A percentile compares a stretch with the other conserved stretches of the same genome.
Conservation (phyloP, 2,329 filamentous ascomycete genomes). For the Triangularia verruculosa region DNA sequence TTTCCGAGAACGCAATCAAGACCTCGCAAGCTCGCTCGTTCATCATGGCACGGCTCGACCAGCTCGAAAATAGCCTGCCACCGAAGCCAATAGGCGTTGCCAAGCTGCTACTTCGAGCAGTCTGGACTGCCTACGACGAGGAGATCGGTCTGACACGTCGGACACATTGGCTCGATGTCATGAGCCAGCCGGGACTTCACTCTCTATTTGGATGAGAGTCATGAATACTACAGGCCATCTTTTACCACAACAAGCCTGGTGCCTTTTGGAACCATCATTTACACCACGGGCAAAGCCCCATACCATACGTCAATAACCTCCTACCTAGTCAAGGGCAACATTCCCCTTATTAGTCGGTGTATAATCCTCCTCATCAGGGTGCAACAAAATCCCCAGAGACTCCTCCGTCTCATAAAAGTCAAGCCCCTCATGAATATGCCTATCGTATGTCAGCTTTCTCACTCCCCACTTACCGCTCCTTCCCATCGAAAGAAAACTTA, state of each 20-base stretch:
- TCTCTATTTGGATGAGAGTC: slow-evolving; percentile 29
- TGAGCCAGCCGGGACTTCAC: slow-evolving; percentile 32
- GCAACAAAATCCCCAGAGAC: slow-evolving; percentile 36
- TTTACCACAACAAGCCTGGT: not conserved
- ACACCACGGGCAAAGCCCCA: not conserved
- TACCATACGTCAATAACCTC: not conserved
- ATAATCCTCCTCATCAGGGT: slow-evolving; percentile 29
- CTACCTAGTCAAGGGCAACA: slow-evolving; percentile 22
- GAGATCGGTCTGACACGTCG: slow-evolving; percentile 34
- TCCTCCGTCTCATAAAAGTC: slow-evolving; percentile 52
- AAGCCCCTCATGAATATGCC: slow-evolving; percentile 46
- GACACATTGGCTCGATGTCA: slow-evolving; percentile 45
- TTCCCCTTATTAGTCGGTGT: slow-evolving; percentile 22
- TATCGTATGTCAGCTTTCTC: slow-evolving; percentile 21
- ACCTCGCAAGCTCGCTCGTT: slow-evolving; percentile 39
- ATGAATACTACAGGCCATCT: not conserved
- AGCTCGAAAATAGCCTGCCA: slow-evolving; percentile 39
- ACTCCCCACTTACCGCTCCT: not conserved
- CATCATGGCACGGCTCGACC: slow-evolving; percentile 38
- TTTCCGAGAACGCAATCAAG: slow-evolving; percentile 31
- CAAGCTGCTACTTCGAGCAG: slow-evolving; percentile 39
- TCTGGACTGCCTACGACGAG: slow-evolving; percentile 41
- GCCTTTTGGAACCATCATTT: not conserved
- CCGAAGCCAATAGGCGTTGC: slow-evolving; percentile 43
- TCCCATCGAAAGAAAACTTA: slow-evolving; percentile 36